Conservation (phyloP, 1,284 basidiomycete species). For the Inonotus obliquus region DNA sequence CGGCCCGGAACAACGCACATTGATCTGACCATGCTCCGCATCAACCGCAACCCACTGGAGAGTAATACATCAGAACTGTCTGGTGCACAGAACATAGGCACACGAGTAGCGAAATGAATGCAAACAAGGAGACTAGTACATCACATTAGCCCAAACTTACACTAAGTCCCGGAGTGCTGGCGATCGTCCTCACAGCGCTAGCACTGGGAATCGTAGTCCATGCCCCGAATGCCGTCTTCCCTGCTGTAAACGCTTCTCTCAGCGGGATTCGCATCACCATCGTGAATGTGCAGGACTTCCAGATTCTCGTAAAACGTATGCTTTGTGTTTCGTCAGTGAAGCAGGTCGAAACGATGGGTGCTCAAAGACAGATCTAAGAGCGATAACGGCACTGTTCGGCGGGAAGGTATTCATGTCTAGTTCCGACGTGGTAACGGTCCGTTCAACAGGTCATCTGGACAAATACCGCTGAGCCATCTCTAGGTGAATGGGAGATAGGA, state of each 20-base stretch:
- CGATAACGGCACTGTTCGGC: too few relatives aligned
- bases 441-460: too few relatives aligned
- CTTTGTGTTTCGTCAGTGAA: neutral
- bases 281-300: neutral
- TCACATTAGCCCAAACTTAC: neutral
- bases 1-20: conserved; percentile 4
- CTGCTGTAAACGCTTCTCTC: conserved; percentile 3
- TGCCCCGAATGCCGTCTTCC: conserved; percentile 15
- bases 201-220: conserved; percentile 17
- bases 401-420: too few relatives aligned
- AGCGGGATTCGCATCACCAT: conserved; percentile 17
- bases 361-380: neutral
- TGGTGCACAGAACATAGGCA: neutral
- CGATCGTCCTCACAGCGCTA: conserved; percentile 12
- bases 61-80: neutral
- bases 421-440: too few relatives aligned
- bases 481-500: too few relatives aligned
- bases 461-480: too few relatives aligned
- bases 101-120: neutral
- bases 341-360: neutral
- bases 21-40: conserved; percentile 18
- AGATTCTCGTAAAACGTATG: neutral
- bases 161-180: conserved; percentile 17
- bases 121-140: neutral
- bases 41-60: conserved; percentile 18